These are phyloP conservation scores for Lodderomyces theae DNA, from an alignment of 1,139 yeast genomes.

Conservation along the genomic window DNA sequence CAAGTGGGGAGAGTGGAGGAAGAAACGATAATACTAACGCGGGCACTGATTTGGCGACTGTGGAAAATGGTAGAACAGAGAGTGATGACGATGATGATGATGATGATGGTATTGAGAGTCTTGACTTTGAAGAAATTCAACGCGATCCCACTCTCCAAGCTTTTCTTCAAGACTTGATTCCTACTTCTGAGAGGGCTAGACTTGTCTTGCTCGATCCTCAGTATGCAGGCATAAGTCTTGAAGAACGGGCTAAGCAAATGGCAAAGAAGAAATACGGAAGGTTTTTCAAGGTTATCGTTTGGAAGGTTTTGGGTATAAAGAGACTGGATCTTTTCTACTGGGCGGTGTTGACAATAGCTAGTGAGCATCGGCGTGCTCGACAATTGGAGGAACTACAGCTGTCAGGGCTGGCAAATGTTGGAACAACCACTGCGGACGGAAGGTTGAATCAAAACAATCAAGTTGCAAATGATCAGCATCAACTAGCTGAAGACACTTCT, in stretches of 20 bases:
- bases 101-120: conserved; percentile 24
- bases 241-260: conserved; percentile 39
- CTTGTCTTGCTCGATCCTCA: conserved; percentile 31
- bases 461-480: not conserved
- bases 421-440: not conserved
- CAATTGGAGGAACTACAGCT: conserved; percentile 3
- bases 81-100: conserved; percentile 15
- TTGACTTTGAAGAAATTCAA: conserved; percentile 43
- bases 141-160: conserved; percentile 39
- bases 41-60: conserved; percentile 17
- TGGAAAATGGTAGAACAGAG: conserved; percentile 12
- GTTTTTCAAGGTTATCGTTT: conserved; percentile 40
- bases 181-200: conserved; percentile 39
- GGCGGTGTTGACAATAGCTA: conserved; percentile 46
- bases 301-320: conserved; percentile 56
- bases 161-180: conserved; percentile 40
- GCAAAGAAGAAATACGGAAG: conserved; percentile 36
- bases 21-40: conserved; percentile 11
- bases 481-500: not conserved
- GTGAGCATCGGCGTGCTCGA: conserved; percentile 15
- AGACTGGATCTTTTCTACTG: conserved; percentile 48
- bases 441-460: not conserved
- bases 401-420: not conserved
- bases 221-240: conserved; percentile 32
- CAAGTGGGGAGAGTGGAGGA: conserved; percentile 5